Conservation (phyloP, 345 rosid genomes). For the Populus pruinosa region DNA sequence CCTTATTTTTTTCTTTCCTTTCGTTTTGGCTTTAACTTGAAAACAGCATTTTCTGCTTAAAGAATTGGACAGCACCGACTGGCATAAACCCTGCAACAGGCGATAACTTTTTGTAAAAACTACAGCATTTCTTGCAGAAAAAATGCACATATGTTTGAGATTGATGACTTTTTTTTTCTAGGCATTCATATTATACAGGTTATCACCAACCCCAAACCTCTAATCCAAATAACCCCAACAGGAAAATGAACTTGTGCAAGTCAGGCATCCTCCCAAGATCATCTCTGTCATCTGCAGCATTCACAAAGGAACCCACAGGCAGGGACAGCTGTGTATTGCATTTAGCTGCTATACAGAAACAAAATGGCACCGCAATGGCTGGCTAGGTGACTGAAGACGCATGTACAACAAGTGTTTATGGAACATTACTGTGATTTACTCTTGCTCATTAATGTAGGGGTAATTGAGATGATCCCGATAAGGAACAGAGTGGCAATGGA, state of each 20-base stretch:
- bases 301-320: background rate
- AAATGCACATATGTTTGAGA: background rate
- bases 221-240: slow-evolving; percentile 2
- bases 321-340: slow-evolving; percentile 11
- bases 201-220: background rate
- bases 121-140: background rate
- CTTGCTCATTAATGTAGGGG: slow-evolving; percentile 73
- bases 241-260: background rate
- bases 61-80: background rate
- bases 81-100: background rate
- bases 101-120: background rate
- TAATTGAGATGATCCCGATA: slow-evolving; percentile 66
- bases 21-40: no score
- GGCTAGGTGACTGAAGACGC: background rate
- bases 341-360: slow-evolving; percentile 32
- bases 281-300: slow-evolving; percentile 14
- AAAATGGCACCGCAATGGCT: background rate
- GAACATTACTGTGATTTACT: slow-evolving; percentile 24
- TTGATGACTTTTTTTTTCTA: background rate
- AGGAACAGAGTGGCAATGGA: slow-evolving; percentile 78
- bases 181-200: background rate
- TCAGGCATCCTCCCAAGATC: slow-evolving; percentile 12
- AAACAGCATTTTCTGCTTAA: background rate
- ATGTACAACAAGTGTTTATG: slow-evolving; percentile 5
- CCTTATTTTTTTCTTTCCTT: no score